These are phyloP conservation scores for Candida krabiensis DNA, from an alignment of 805 yeast genomes.

Conservation along the genomic window DNA sequence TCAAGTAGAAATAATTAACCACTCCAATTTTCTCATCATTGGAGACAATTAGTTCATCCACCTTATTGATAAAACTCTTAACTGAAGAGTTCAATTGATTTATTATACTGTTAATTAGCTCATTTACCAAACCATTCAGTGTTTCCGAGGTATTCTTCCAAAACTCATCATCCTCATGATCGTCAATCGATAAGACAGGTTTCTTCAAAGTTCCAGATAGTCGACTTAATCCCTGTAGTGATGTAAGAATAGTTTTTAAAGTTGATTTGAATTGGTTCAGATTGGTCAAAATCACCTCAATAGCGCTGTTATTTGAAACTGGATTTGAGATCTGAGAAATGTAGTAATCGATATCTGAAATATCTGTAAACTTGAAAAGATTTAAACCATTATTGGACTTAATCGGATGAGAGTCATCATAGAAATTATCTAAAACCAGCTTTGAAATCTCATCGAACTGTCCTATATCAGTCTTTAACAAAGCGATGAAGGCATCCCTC, in stretches of 20 bases:
- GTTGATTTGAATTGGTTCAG: slow-evolving; percentile 20
- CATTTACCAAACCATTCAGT: slow-evolving; percentile 15
- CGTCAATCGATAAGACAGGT: slow-evolving; percentile 37
- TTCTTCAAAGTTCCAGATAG: slow-evolving; percentile 22
- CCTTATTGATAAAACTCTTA: slow-evolving; percentile 13
- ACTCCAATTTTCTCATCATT: slow-evolving; percentile 4
- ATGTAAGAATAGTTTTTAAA: slow-evolving; percentile 12
- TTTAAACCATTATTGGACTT: slow-evolving; percentile 18
- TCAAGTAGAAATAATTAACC: slow-evolving; percentile 23
- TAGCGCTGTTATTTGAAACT: slow-evolving; percentile 9
- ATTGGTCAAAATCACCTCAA: slow-evolving; percentile 16
- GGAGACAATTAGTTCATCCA: slow-evolving; percentile 8
- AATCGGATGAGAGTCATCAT: slow-evolving; percentile 10
- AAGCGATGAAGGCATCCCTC: slow-evolving; percentile 15
- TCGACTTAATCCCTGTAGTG: slow-evolving; percentile 22
- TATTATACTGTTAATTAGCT: slow-evolving; percentile 15
- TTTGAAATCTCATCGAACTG: slow-evolving; percentile 21
- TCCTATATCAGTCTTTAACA: slow-evolving; percentile 14
- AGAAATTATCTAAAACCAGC: slow-evolving; percentile 16
- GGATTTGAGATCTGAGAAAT: slow-evolving; percentile 19
- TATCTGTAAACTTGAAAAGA: slow-evolving; percentile 22
- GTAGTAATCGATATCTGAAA: slow-evolving; percentile 22
- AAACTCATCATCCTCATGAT: slow-evolving; percentile 32
- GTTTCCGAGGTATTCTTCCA: slow-evolving; percentile 24
- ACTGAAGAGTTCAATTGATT: slow-evolving; percentile 19